Evolutionary conservation across 192 early-diverging fungal species (phyloP).

Genomic region (Coemansia sp.): DNA sequence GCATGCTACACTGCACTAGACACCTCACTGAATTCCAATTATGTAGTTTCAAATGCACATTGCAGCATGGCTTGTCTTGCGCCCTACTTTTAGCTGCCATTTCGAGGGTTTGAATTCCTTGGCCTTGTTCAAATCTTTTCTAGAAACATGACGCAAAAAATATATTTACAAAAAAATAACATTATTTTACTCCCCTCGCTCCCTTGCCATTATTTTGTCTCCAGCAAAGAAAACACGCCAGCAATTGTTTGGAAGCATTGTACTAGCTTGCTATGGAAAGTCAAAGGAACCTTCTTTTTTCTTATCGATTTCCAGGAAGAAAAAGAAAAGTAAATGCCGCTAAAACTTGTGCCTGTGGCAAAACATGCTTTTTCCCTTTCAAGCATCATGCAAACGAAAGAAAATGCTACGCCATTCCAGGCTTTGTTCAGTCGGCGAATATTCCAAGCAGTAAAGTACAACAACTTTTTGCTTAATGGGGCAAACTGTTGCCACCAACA

Average conservation of each 20-base stretch:
- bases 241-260: background rate
- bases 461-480: background rate
- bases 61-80: no score
- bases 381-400: background rate
- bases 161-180: background rate
- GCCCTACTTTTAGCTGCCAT: background rate
- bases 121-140: background rate
- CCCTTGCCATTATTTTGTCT: background rate
- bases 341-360: background rate
- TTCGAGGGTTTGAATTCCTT: background rate
- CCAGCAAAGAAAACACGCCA: background rate
- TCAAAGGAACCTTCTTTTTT: background rate
- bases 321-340: background rate
- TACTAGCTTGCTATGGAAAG: background rate
- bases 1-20: background rate
- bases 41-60: no score
- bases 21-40: background rate
- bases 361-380: background rate
- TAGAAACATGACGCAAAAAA: background rate
- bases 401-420: background rate
- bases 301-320: constrained; percentile 1
- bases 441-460: background rate
- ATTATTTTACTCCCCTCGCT: background rate
- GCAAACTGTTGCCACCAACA: background rate
- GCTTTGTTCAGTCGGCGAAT: background rate